phyloP scores from a whole-genome alignment of 139 green algal genomes.

The Asterochloris erici region DNA sequence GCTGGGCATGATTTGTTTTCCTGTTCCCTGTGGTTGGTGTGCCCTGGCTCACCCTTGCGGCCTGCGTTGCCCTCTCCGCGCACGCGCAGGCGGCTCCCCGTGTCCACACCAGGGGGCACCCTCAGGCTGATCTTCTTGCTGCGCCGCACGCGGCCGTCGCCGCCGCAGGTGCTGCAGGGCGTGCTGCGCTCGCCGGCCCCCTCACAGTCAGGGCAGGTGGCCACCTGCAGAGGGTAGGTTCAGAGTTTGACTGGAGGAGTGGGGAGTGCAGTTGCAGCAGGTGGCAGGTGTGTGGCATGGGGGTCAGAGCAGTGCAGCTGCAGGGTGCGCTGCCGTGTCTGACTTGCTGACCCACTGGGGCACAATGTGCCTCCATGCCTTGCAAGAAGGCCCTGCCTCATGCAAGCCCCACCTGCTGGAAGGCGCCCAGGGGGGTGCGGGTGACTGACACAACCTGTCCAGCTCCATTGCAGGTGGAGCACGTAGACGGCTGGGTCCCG shows the following conservation, averaged over 20 bases:
- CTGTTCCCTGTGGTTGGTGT: too few species aligned
- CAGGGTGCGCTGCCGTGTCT: slow-evolving; percentile 75
- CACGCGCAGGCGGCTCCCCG: slow-evolving; percentile 79
- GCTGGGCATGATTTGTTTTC: too few species aligned
- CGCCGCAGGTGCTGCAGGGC: slow-evolving; percentile 85
- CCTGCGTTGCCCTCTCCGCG: slow-evolving; percentile 67
- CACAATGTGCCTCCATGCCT: slow-evolving; percentile 54
- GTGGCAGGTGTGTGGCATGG: too few species aligned
- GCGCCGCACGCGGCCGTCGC: slow-evolving; percentile 83
- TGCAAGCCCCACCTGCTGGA: slow-evolving; percentile 73
- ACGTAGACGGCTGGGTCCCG: slow-evolving; percentile 79
- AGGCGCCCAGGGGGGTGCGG: slow-evolving; percentile 90
- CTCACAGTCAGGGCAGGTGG: slow-evolving; percentile 72
- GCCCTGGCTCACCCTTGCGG: slow-evolving; percentile 18
- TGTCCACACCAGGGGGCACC: slow-evolving; percentile 85
- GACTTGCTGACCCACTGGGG: slow-evolving; percentile 74
- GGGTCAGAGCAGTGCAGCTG: slow-evolving; percentile 34
- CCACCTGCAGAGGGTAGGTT: slow-evolving; percentile 45
- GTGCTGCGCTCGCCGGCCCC: slow-evolving; percentile 70
- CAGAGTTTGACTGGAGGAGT: too few species aligned
- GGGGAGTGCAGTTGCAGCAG: too few species aligned
- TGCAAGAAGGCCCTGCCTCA: background rate
- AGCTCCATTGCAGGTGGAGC: slow-evolving; percentile 80
- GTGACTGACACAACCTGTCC: slow-evolving; percentile 88
- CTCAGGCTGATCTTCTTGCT: slow-evolving; percentile 87